phyloP scores from a whole-genome alignment of 306 rosid species.

The Quercus parvula region DNA sequence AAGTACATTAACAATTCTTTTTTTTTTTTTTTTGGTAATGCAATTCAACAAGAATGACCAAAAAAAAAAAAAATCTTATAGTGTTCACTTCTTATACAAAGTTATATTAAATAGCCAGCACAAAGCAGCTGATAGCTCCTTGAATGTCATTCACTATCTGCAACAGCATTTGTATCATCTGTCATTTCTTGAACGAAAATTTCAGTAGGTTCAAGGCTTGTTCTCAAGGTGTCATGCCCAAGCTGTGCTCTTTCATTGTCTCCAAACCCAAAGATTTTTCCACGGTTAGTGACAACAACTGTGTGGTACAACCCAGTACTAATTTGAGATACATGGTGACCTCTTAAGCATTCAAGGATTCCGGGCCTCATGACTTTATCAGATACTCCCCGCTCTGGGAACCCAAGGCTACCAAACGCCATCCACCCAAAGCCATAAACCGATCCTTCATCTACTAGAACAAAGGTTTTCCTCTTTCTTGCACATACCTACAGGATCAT shows the following conservation, averaged over 20 bases:
- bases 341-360: slow-evolving; percentile 60
- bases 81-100: not conserved
- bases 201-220: slow-evolving; percentile 73
- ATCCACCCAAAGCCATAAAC: slow-evolving; percentile 87
- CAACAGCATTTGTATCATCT: slow-evolving; percentile 34
- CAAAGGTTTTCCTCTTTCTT: slow-evolving; percentile 87
- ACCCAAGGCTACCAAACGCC: slow-evolving; percentile 97
- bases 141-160: slow-evolving; percentile 22
- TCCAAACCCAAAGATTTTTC: slow-evolving; percentile 81
- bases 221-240: slow-evolving; percentile 75
- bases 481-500: slow-evolving; percentile 66
- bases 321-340: slow-evolving; percentile 76
- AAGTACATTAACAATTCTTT: not conserved
- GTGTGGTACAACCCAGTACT: slow-evolving; percentile 91
- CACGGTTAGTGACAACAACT: slow-evolving; percentile 60
- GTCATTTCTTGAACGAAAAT: slow-evolving; percentile 46
- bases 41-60: not conserved
- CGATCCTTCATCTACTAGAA: slow-evolving; percentile 64
- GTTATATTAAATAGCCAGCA: not conserved
- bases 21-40: not conserved
- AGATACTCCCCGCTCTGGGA: slow-evolving; percentile 62
- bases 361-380: slow-evolving; percentile 70
- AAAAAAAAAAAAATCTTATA: not conserved
- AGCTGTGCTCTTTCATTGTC: slow-evolving; percentile 93
- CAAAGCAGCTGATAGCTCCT: slow-evolving; percentile 1